phyloP scores from a whole-genome alignment of 768 basidiomycete genomes.

The Dentipellis fragilis region DNA sequence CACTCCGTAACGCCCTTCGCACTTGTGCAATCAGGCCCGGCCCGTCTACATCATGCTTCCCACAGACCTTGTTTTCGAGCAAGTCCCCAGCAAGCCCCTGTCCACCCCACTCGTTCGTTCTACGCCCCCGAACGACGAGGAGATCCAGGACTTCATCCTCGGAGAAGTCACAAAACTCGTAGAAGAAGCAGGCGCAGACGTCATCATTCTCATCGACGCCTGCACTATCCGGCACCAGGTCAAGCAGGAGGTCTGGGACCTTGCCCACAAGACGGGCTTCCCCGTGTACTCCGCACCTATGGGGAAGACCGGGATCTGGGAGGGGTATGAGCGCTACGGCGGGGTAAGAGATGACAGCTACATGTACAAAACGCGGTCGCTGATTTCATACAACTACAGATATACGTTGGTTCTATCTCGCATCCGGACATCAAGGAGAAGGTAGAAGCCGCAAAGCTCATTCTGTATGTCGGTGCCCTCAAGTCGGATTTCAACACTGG shows the following conservation, averaged over 20 bases:
- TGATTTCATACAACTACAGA: slow-evolving; percentile 28
- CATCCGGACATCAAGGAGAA: slow-evolving; percentile 56
- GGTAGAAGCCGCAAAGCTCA: slow-evolving; percentile 67
- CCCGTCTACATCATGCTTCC: slow-evolving; percentile 86
- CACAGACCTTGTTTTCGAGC: slow-evolving; percentile 65
- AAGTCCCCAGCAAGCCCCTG: slow-evolving; percentile 58
- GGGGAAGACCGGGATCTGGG: slow-evolving; percentile 74
- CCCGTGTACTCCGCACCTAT: slow-evolving; percentile 70
- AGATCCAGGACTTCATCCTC: slow-evolving; percentile 59
- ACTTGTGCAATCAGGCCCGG: slow-evolving; percentile 40
- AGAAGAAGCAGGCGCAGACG: slow-evolving; percentile 48
- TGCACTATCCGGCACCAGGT: slow-evolving; percentile 69
- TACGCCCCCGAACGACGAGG: slow-evolving; percentile 42
- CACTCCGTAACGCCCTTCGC: not conserved
- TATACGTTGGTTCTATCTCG: slow-evolving; percentile 67
- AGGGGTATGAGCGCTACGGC: slow-evolving; percentile 63
- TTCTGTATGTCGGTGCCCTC: slow-evolving; percentile 62
- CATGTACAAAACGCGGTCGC: not conserved
- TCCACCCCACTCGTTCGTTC: slow-evolving; percentile 43
- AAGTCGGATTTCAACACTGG: slow-evolving; percentile 85
- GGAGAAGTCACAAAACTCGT: slow-evolving; percentile 61
- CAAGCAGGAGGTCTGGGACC: slow-evolving; percentile 48
- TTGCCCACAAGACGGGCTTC: slow-evolving; percentile 55
- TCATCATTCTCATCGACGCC: slow-evolving; percentile 72
- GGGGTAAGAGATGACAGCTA: slow-evolving; percentile 43